phyloP scores from a whole-genome alignment of 2,329 filamentous ascomycete genomes.

The Alternaria sp. region DNA sequence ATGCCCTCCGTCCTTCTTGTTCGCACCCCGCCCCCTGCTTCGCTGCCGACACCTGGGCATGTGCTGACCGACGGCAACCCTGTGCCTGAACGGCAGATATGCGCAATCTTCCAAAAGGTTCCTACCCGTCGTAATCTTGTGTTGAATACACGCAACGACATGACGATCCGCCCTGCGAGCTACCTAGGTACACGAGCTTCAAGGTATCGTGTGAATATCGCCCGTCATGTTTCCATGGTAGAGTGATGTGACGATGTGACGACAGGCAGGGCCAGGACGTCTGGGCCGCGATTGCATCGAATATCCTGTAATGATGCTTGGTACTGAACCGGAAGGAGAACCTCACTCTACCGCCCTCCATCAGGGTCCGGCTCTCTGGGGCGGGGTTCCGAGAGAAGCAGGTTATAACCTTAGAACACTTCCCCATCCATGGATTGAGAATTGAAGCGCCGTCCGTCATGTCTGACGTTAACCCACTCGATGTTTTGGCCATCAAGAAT shows the following conservation, averaged over 20 bases:
- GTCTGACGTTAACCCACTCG: slow-evolving; percentile 29
- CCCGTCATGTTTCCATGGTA: not conserved
- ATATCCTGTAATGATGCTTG: not conserved
- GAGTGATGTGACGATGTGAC: not conserved
- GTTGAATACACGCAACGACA: not conserved
- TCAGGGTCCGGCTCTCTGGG: slow-evolving; percentile 1
- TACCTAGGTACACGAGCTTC: not conserved
- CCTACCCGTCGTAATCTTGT: not conserved
- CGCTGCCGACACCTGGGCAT: not conserved
- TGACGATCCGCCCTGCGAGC: not conserved
- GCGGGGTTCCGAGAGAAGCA: slow-evolving; percentile 12
- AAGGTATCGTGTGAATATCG: not conserved
- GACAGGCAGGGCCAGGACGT: not conserved
- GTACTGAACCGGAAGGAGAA: not conserved
- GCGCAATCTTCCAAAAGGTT: no score
- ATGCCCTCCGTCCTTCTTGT: not conserved
- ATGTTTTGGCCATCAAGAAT: slow-evolving; percentile 51
- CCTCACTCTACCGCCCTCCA: not conserved
- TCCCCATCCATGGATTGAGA: not conserved
- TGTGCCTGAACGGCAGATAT: not conserved
- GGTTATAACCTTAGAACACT: slow-evolving; percentile 5
- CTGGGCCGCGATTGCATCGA: not conserved
- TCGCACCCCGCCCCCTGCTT: not conserved
- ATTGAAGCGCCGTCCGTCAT: slow-evolving; percentile 3
- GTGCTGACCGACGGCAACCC: not conserved